Percentiles rank a stretch among this genome's conserved stretches.
Conservation (phyloP, 257 asterid species). For the Vinca minor region DNA sequence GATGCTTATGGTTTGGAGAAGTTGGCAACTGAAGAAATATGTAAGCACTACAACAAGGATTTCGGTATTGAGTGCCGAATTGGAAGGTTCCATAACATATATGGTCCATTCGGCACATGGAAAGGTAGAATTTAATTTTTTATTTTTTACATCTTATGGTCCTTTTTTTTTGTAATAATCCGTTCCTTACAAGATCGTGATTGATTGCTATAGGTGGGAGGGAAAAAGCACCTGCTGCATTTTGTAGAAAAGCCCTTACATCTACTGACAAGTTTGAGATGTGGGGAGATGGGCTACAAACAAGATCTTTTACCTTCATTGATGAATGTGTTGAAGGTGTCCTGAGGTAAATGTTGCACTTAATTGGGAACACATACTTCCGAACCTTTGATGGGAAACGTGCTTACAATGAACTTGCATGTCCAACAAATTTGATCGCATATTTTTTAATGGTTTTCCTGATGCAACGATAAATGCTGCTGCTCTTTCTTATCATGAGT, state of each 20-base stretch:
- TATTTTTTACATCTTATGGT: no score
- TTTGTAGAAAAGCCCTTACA: slow-evolving; percentile 66
- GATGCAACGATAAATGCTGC: neutral
- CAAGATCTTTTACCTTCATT: slow-evolving; percentile 82
- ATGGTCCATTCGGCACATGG: slow-evolving; percentile 88
- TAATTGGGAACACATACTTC: neutral
- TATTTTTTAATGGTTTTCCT: neutral
- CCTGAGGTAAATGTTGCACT: slow-evolving; percentile 37
- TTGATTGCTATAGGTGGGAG: slow-evolving; percentile 50
- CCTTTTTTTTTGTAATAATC: neutral
- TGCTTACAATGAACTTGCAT: neutral
- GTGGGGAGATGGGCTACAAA: slow-evolving; percentile 90
- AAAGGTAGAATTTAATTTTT: slow-evolving; percentile 38
- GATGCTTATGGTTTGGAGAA: slow-evolving; percentile 88
- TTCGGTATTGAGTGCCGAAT: slow-evolving; percentile 79
- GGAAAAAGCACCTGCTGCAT: slow-evolving; percentile 91
- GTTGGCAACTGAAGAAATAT: slow-evolving; percentile 71
- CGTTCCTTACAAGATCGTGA: neutral
- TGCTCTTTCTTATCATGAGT: neutral
- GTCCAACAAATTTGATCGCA: neutral
- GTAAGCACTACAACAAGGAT: slow-evolving; percentile 84
- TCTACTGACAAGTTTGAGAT: slow-evolving; percentile 70
- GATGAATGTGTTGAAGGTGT: slow-evolving; percentile 94
- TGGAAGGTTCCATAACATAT: slow-evolving; percentile 78
- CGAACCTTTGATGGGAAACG: no score